A percentile compares a stretch with the other conserved stretches of the same genome.
Evolutionary conservation across 2,329 filamentous ascomycete species (phyloP).

Genomic region (Rasamsonia emersonii): DNA sequence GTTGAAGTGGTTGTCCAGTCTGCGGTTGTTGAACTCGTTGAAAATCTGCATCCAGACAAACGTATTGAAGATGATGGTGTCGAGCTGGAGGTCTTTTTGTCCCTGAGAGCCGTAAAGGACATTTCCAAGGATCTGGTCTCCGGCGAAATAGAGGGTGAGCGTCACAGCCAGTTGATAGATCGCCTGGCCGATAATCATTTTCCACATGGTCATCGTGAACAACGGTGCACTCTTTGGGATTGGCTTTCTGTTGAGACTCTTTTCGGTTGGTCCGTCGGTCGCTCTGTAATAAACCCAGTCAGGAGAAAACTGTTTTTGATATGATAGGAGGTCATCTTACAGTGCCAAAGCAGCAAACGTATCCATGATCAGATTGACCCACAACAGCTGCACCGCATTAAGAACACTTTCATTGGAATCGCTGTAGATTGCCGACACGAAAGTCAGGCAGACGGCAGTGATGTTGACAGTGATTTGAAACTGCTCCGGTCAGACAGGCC

Average conservation of each 20-base stretch:
- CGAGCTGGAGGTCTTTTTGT: slow-evolving; percentile 43
- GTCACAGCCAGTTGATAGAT: slow-evolving; percentile 76
- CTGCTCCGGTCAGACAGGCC: slow-evolving; percentile 56
- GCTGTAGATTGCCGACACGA: slow-evolving; percentile 74
- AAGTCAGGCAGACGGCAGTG: slow-evolving; percentile 78
- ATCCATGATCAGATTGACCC: slow-evolving; percentile 98
- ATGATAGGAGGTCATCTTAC: slow-evolving; percentile 12
- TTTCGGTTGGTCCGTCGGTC: slow-evolving; percentile 79
- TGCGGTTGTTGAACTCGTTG: slow-evolving; percentile 95
- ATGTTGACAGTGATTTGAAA: slow-evolving; percentile 73
- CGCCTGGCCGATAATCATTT: slow-evolving; percentile 94
- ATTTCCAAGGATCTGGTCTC: slow-evolving; percentile 52
- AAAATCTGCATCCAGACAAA: slow-evolving; percentile 99
- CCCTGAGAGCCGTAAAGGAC: slow-evolving; percentile 37
- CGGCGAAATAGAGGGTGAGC: slow-evolving; percentile 75
- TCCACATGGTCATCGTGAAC: slow-evolving; percentile 93
- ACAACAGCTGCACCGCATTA: slow-evolving; percentile 82
- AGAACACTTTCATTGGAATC: slow-evolving; percentile 63
- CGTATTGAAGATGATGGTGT: slow-evolving; percentile 89
- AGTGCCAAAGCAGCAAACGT: slow-evolving; percentile 84
- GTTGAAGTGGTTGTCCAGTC: slow-evolving; percentile 90
- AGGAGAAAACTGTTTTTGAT: neutral
- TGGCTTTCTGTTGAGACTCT: slow-evolving; percentile 71
- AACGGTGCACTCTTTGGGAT: slow-evolving; percentile 64
- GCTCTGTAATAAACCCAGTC: slow-evolving; percentile 37